phyloP scores from a whole-genome alignment of 768 basidiomycete species.

The Termitomyces sp. region DNA sequence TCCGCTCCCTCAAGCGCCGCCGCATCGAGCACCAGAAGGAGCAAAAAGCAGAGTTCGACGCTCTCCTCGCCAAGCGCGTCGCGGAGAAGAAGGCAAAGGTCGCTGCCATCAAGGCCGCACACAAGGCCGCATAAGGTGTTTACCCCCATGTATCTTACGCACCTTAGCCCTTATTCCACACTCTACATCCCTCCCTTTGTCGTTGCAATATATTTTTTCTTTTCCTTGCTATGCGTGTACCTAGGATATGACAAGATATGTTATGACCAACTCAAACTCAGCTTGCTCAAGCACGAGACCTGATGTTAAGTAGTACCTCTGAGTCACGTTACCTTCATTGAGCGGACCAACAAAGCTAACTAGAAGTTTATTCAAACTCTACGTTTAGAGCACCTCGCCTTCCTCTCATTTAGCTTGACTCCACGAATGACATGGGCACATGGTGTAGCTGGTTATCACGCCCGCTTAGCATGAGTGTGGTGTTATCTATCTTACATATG shows the following conservation, averaged over 20 bases:
- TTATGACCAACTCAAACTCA: background rate
- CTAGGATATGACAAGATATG: constrained; percentile 7
- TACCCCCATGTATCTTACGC: background rate
- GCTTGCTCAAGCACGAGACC: no score
- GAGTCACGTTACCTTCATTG: no score
- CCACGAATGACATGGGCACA: no score
- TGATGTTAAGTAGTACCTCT: no score
- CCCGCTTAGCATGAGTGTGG: background rate
- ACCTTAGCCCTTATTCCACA: background rate
- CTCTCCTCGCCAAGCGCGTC: constrained; percentile 80
- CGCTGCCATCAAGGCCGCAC: constrained; percentile 82
- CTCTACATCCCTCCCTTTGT: background rate
- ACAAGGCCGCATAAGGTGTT: constrained; percentile 38
- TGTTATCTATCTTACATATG: no score
- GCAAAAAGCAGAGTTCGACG: constrained; percentile 90
- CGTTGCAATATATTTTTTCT: background rate
- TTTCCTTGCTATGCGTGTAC: constrained; percentile 4
- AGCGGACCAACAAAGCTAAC: no score
- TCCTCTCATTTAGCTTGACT: no score
- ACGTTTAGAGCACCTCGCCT: no score
- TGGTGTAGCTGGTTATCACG: background rate
- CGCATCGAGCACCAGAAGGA: constrained; percentile 90
- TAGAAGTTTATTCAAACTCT: no score
- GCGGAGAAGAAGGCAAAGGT: constrained; percentile 92
- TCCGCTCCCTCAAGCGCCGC: constrained; percentile 83